Evolutionary conservation across 257 asterid species (phyloP), one percentile per base, ranked within the genome.

Genomic region (Nicotiana benthamiana): DNA sequence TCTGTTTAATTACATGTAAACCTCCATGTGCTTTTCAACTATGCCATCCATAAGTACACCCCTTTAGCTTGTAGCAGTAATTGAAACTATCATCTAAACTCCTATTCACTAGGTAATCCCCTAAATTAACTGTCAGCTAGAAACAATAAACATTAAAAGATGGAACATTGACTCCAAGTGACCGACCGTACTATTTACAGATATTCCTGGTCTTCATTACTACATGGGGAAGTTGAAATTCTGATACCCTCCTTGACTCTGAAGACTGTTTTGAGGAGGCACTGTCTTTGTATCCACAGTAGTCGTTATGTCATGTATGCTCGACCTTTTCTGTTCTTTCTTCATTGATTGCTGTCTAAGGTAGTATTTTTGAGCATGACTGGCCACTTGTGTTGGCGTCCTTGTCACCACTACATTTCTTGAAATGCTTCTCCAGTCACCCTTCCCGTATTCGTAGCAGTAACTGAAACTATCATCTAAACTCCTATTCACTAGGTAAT

Each of bases 351-450:
- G 87, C 52, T 91, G 98, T 13, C 98, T 97, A 48, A 92, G 97
- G 85, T 86, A 94, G 43, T 91, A 94, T 28, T 94, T 94, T 80
- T 94, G 98, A 9, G 98, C 98, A 72, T 94, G 98, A 74, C 98
- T 94, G 15, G 98, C 98, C 52, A 94, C 98, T 80, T 94, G 98
- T 2, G 98, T 94, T 9, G 98, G 97, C 5, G 98, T 94, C 85
- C 97, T 89, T 0, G 98, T 88, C 12, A 94, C 97, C 36, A 94
- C 98, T 32, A 90, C 95, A 1, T 94, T 92, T 81, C 98, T 90
- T n/a, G 98, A 94, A 26, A 94, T 94, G 87, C 98, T 94, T 82
- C 98, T 90, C 98, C 98, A 94, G 63, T 94, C 98, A 6, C 98
- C 98, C 83, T 90, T 94, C 9, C 97, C 98, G 10, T 90, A 94